Evolutionary conservation across 2,329 filamentous ascomycete species (phyloP).

Genomic region (Diaporthe ampelina): DNA sequence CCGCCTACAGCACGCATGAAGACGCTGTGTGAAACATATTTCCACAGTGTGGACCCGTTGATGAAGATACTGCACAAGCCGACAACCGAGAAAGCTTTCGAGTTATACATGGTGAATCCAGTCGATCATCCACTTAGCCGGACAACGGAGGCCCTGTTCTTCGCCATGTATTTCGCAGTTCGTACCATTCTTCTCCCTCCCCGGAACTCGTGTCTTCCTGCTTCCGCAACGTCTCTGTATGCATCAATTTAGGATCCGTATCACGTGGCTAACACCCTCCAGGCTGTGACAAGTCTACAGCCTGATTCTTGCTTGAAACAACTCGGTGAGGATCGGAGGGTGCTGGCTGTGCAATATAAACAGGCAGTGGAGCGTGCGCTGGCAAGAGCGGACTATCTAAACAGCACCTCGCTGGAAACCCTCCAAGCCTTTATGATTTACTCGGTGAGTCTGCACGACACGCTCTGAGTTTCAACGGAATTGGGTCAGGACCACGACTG

Average conservation of each 20-base stretch:
- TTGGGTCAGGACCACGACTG: neutral
- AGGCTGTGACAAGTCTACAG: conserved; percentile 52
- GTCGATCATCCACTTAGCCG: conserved; percentile 43
- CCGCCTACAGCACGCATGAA: conserved; percentile 55
- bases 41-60: conserved; percentile 58
- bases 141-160: conserved; percentile 54
- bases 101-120: conserved; percentile 46
- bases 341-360: conserved; percentile 51
- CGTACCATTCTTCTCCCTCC: neutral
- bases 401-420: conserved; percentile 54
- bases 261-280: neutral
- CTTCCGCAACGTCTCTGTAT: neutral
- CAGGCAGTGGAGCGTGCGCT: conserved; percentile 55
- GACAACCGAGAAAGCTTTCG: conserved; percentile 50
- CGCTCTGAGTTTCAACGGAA: neutral
- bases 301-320: conserved; percentile 49
- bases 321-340: conserved; percentile 53
- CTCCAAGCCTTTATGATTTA: conserved; percentile 60
- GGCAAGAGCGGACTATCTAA: conserved; percentile 59
- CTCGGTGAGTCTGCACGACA: conserved; percentile 45
- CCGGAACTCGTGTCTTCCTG: neutral
- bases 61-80: conserved; percentile 62
- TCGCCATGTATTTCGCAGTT: conserved; percentile 58
- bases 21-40: conserved; percentile 54
- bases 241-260: neutral